Evolutionary conservation across 345 rosid species (phyloP).

Genomic region (Pugionium cornutum): DNA sequence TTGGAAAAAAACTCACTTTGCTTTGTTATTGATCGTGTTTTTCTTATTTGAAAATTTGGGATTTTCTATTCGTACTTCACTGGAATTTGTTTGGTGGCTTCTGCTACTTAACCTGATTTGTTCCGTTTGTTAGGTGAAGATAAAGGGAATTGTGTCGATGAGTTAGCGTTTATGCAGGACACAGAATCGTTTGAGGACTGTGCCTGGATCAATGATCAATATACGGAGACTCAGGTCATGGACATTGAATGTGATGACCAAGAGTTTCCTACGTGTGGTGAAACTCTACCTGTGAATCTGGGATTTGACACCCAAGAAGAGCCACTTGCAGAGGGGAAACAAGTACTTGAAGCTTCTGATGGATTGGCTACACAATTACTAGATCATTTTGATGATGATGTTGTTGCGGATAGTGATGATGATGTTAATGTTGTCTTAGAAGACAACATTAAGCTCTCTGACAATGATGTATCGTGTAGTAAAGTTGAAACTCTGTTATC

Average conservation of each 20-base stretch:
- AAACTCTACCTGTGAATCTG: slow-evolving; percentile 45
- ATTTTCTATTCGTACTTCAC: neutral
- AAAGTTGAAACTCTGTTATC: slow-evolving; percentile 30
- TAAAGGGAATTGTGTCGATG: slow-evolving; percentile 16
- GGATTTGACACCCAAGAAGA: slow-evolving; percentile 39
- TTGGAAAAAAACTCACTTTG: neutral
- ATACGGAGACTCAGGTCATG: slow-evolving; percentile 45
- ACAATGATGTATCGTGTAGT: slow-evolving; percentile 35
- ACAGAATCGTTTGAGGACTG: slow-evolving; percentile 37
- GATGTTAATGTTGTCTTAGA: slow-evolving; percentile 59
- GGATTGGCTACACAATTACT: slow-evolving; percentile 39
- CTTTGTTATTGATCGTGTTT: neutral
- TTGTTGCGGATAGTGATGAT: slow-evolving; percentile 46
- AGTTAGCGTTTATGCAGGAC: slow-evolving; percentile 10
- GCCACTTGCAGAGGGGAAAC: slow-evolving; percentile 21
- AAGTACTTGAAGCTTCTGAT: slow-evolving; percentile 33
- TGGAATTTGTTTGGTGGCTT: neutral
- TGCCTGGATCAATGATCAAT: slow-evolving; percentile 26
- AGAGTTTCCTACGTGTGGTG: slow-evolving; percentile 38
- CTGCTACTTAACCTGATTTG: neutral
- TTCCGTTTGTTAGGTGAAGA: slow-evolving; percentile 26
- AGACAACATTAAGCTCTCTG: slow-evolving; percentile 41
- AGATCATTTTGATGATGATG: slow-evolving; percentile 27
- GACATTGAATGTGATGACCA: slow-evolving; percentile 36
- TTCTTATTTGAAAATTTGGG: neutral